Base-by-base conservation (phyloP, 768 basidiomycete species). In the Lactifluus hygrophoroides region DNA sequence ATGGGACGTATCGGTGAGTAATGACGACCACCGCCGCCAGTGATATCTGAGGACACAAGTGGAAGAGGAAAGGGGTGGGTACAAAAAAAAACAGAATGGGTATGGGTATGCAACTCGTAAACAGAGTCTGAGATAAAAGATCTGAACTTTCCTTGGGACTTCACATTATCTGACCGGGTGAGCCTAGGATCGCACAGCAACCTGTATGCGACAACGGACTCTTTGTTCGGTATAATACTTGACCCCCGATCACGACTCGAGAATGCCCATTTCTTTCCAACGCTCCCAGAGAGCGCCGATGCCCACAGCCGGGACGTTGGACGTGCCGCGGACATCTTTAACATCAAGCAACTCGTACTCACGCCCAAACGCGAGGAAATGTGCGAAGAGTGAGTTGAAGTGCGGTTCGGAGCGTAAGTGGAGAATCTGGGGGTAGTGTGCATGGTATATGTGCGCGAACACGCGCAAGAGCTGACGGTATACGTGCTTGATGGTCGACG, bases 341-440 rank as follows among this genome's bases (percentile, higher is more conserved):
- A 86, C 77, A 52, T 95, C 92, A 63, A 97, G 70, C 59, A 98
- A 70, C 66, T 97, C 90, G 71, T 94, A 98, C 71, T 97, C 92
- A 50, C 81, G 80, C 0, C 95, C 95, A 66, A 98, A 98, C 0
- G 94, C 93, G 51, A 98, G 77, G 75, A 96, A 99, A 72, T 98
- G 95, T 0, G 95, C 95, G 71, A 98, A 98, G 37, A 98, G 83
- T 3, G 93, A 95, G 71, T 95, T 95, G 76, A 95, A 94, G 70
- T 95, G 94, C 0, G 90, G 90, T 68, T 98, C 95, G 10, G 88
- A 85, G 40, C 91, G 90, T 25, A 98, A 81, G 68, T 98, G 93
- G 23, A 98, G 81, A 68, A 97, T 88, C 65, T 90, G 85, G 2
- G 79, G 77, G 69, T 94, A 98, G 68, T 98, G 95, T 9, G 91